phyloP scores from a whole-genome alignment of 2,329 filamentous ascomycete genomes.

The Zymoseptoria pseudotritici region DNA sequence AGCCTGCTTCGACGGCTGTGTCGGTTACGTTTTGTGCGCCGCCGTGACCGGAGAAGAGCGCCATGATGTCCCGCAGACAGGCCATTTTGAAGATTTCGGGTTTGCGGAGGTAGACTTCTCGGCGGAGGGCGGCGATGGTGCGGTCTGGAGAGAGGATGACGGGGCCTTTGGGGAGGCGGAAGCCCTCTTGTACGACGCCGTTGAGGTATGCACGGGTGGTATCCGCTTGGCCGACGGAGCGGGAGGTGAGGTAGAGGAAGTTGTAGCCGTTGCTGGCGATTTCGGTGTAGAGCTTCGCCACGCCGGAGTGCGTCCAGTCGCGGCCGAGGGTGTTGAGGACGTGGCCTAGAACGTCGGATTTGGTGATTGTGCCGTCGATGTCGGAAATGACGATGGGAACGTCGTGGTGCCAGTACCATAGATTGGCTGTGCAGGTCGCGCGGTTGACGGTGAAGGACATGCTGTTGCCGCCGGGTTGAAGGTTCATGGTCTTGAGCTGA shows the following conservation, averaged over 20 bases:
- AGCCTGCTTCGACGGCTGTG: constrained; percentile 20
- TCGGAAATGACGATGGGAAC: constrained; percentile 95
- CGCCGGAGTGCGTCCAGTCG: constrained; percentile 95
- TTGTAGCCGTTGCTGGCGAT: constrained; percentile 96
- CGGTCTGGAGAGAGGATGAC: constrained; percentile 93
- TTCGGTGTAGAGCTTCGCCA: constrained; percentile 94
- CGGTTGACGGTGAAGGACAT: constrained; percentile 97
- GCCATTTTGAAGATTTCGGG: constrained; percentile 99
- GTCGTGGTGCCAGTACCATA: constrained; percentile 90
- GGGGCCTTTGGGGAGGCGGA: constrained; percentile 77
- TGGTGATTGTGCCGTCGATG: constrained; percentile 97
- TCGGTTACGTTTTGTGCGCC: constrained; percentile 27
- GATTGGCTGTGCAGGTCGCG: constrained; percentile 82
- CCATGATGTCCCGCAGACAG: constrained; percentile 86
- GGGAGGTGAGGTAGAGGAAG: constrained; percentile 93
- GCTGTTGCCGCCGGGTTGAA: constrained; percentile 79
- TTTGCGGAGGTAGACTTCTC: constrained; percentile 91
- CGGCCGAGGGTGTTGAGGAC: constrained; percentile 93
- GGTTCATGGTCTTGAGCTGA: constrained; percentile 75
- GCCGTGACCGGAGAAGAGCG: constrained; percentile 55
- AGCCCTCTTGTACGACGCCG: constrained; percentile 81
- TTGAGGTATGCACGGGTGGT: constrained; percentile 82
- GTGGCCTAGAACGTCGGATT: constrained; percentile 60
- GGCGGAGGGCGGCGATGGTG: constrained; percentile 83
- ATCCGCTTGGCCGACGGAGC: constrained; percentile 89